These are phyloP conservation scores for Datisca glomerata DNA, from an alignment of 306 rosid species.

Conservation along the genomic window DNA sequence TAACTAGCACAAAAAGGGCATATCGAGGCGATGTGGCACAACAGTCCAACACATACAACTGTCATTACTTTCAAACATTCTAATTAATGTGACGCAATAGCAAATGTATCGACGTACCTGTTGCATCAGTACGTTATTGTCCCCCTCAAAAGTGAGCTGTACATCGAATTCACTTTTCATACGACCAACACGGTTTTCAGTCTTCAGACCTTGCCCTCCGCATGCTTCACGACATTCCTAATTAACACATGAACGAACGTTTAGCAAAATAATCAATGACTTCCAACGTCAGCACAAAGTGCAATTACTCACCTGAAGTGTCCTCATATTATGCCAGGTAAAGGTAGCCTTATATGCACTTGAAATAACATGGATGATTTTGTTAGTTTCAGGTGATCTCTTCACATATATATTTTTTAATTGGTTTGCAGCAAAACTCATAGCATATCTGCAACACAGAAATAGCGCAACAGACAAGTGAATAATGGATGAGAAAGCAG, in stretches of 20 bases:
- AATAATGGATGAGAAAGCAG: slow-evolving; percentile 1
- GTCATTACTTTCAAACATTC: not conserved
- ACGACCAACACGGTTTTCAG: slow-evolving; percentile 78
- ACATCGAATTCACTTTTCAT: slow-evolving; percentile 74
- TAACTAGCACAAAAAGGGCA: no score
- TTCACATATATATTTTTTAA: slow-evolving; percentile 58
- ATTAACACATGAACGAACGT: slow-evolving; percentile 8
- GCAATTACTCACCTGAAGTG: slow-evolving; percentile 56
- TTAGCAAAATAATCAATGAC: slow-evolving; percentile 5
- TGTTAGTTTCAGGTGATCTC: slow-evolving; percentile 59
- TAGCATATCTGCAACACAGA: slow-evolving; percentile 55
- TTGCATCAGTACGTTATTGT: slow-evolving; percentile 95
- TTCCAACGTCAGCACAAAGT: slow-evolving; percentile 2
- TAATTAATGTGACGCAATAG: not conserved
- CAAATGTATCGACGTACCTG: slow-evolving; percentile 43
- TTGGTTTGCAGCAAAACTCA: slow-evolving; percentile 71
- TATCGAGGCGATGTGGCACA: no score
- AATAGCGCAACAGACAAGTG: slow-evolving; percentile 1
- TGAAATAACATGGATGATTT: slow-evolving; percentile 69
- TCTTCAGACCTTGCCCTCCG: slow-evolving; percentile 87
- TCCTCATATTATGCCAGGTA: slow-evolving; percentile 86
- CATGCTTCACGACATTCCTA: slow-evolving; percentile 98
- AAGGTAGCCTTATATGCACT: slow-evolving; percentile 81
- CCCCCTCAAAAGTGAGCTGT: slow-evolving; percentile 98
- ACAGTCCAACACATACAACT: no score